Conservation (phyloP, 1,139 yeast species). For the Yamadazyma jaroonii region DNA sequence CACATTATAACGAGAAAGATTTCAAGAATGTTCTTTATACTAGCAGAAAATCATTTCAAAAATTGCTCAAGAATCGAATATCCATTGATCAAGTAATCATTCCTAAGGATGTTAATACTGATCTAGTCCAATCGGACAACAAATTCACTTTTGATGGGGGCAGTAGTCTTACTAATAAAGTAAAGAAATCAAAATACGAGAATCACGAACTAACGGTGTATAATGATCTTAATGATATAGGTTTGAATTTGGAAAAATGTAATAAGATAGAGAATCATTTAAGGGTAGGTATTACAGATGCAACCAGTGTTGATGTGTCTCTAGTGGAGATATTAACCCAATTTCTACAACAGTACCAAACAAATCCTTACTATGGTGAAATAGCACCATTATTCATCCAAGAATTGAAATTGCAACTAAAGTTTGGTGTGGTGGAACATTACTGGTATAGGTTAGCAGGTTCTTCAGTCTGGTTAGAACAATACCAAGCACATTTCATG, state of each 20-base stretch:
- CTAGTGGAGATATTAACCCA: slow-evolving; percentile 17
- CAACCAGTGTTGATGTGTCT: slow-evolving; percentile 20
- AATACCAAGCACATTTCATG: slow-evolving; percentile 38
- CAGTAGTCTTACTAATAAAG: slow-evolving; percentile 7
- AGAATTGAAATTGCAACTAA: slow-evolving; percentile 24
- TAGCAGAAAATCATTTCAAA: neutral
- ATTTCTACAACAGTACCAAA: slow-evolving; percentile 16
- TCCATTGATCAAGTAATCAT: neutral
- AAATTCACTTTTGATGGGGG: too few species aligned
- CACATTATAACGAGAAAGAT: neutral
- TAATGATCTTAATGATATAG: slow-evolving; percentile 16
- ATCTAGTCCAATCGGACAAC: too few species aligned
- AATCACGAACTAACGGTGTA: slow-evolving; percentile 18
- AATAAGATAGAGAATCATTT: slow-evolving; percentile 11
- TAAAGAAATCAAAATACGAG: slow-evolving; percentile 12
- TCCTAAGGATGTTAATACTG: neutral
- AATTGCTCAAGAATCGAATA: neutral
- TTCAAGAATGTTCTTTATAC: neutral
- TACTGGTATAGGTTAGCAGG: slow-evolving; percentile 41
- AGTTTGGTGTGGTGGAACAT: slow-evolving; percentile 24
- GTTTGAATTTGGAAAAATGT: slow-evolving; percentile 19
- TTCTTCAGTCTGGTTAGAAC: slow-evolving; percentile 38
- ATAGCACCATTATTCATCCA: slow-evolving; percentile 24
- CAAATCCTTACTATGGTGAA: slow-evolving; percentile 23
- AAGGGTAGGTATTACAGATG: slow-evolving; percentile 17